Conservation (phyloP, 2,329 filamentous ascomycete species). For the Colletotrichum godetiae region DNA sequence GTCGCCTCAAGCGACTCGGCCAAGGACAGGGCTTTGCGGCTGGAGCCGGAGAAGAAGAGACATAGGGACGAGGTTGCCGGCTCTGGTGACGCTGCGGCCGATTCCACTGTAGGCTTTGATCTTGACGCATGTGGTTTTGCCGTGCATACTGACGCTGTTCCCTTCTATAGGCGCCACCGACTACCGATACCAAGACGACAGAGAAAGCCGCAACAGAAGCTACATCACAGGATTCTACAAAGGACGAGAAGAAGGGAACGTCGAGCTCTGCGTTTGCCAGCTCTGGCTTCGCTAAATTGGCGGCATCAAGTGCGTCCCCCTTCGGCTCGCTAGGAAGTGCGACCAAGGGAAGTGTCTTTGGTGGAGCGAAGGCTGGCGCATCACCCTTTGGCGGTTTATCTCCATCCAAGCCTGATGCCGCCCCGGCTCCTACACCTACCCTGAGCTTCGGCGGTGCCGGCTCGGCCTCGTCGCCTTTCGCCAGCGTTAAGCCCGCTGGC, state of each 20-base stretch:
- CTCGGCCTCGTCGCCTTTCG: slow-evolving; percentile 58
- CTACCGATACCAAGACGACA: not conserved
- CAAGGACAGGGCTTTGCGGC: slow-evolving; percentile 57
- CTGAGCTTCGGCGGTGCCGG: slow-evolving; percentile 59
- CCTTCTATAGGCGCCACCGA: slow-evolving; percentile 5
- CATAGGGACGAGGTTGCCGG: slow-evolving; percentile 63
- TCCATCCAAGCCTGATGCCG: slow-evolving; percentile 40
- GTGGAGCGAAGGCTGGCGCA: slow-evolving; percentile 35
- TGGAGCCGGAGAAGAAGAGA: slow-evolving; percentile 74
- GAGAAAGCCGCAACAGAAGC: slow-evolving; percentile 37
- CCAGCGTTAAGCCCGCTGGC: slow-evolving; percentile 51
- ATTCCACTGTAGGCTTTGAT: slow-evolving; percentile 13
- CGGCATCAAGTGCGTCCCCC: slow-evolving; percentile 69
- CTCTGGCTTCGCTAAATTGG: slow-evolving; percentile 76
- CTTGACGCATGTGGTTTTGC: not conserved
- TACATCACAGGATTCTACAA: slow-evolving; percentile 10
- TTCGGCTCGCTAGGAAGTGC: slow-evolving; percentile 67
- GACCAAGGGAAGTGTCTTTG: slow-evolving; percentile 62
- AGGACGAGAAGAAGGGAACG: slow-evolving; percentile 47
- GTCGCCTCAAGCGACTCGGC: slow-evolving; percentile 56
- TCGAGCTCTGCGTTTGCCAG: slow-evolving; percentile 73
- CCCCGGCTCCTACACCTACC: slow-evolving; percentile 52
- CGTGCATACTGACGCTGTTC: slow-evolving; percentile 5
- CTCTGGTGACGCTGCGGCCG: not conserved
- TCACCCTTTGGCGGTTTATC: slow-evolving; percentile 48